Base-by-base conservation (phyloP, 2,329 filamentous ascomycete genomes). In the Aspergillus niger region DNA sequence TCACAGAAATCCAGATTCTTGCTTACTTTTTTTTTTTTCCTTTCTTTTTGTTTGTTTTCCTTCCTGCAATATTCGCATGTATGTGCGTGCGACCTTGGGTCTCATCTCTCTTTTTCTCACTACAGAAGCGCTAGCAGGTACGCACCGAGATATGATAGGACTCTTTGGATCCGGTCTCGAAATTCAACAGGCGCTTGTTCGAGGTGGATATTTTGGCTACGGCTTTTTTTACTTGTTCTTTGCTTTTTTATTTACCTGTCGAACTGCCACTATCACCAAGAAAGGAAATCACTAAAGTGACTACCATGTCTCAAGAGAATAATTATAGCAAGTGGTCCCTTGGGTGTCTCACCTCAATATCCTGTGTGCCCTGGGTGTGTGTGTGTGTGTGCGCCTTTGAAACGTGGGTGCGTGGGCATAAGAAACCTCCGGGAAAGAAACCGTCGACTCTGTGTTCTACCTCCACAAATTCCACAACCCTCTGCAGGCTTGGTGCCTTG, bases 341-440 rank as follows among this genome's bases (percentile, higher is more conserved):
- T 28, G 5, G 22, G 53, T 55, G 53, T 55, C 53, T 55, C 53
- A 55, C 53, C 41, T 32, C 39, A 24, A 55, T 50, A 30, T 50
- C 47, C 47, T 55, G 53, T 55, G 41, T 38, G 53, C 53, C 53
- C 53, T 55, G 28, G 53, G 53, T 41, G 39, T 28, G 53, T 41
- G 39, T 28, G n/a, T n/a, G n/a, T n/a, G 53, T 55, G 26, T 32
- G 22, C 39, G n/a, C 22, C 10, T 26, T n/a, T 36, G 10, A 30
- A 55, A n/a, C 39, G 8, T 43, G 41, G 41, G 39, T 44, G 53
- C 53, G 53, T 55, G 53, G 8, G 53, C 53, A 55, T 47, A 43
- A 55, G 39, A 28, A 11, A 15, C 22, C 44, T 8, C 47, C 28
- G 26, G 26, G 24, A 30, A 30, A 30, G 4, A 28, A 8, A 3